These are phyloP conservation scores for Leishmania gerbilli DNA, from an alignment of 208 protist species.

Conservation along the genomic window DNA sequence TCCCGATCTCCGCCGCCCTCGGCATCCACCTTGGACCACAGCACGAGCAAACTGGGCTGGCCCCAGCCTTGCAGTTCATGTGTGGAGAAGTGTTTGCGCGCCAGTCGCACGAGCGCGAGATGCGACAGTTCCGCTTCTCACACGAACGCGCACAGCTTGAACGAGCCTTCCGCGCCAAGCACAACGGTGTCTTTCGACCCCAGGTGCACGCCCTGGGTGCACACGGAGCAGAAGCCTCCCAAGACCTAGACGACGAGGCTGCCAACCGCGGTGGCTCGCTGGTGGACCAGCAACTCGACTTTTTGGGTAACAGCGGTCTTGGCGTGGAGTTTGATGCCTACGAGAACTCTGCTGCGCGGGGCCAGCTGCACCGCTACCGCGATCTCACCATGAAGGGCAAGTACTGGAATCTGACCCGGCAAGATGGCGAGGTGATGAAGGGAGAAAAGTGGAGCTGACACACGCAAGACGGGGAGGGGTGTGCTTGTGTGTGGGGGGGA, in stretches of 20 bases:
- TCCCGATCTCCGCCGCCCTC: conserved; percentile 86
- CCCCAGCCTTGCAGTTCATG: conserved; percentile 67
- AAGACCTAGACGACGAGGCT: neutral
- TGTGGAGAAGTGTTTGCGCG: conserved; percentile 67
- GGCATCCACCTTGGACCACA: conserved; percentile 62
- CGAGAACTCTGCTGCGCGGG: conserved; percentile 55
- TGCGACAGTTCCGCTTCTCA: conserved; percentile 32
- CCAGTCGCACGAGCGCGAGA: conserved; percentile 44
- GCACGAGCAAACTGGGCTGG: conserved; percentile 56
- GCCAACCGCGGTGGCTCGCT: conserved; percentile 40
- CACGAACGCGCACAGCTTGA: conserved; percentile 55
- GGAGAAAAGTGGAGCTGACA: conserved; percentile 48
- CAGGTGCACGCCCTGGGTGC: conserved; percentile 5
- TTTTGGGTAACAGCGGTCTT: conserved; percentile 61
- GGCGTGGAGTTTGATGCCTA: conserved; percentile 71
- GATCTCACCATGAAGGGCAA: conserved; percentile 88
- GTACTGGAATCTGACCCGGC: conserved; percentile 73
- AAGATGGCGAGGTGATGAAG: conserved; percentile 46
- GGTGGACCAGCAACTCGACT: conserved; percentile 85
- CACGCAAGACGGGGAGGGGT: neutral
- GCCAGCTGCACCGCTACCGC: conserved; percentile 73
- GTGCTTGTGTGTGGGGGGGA: neutral
- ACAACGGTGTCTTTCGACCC: conserved; percentile 60
- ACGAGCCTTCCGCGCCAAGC: conserved; percentile 61
- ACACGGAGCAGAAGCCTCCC: neutral